A percentile compares a stretch with the other conserved stretches of the same genome.
Conservation (phyloP, 2,329 filamentous ascomycete species). For the Paracamarosporium sp. region DNA sequence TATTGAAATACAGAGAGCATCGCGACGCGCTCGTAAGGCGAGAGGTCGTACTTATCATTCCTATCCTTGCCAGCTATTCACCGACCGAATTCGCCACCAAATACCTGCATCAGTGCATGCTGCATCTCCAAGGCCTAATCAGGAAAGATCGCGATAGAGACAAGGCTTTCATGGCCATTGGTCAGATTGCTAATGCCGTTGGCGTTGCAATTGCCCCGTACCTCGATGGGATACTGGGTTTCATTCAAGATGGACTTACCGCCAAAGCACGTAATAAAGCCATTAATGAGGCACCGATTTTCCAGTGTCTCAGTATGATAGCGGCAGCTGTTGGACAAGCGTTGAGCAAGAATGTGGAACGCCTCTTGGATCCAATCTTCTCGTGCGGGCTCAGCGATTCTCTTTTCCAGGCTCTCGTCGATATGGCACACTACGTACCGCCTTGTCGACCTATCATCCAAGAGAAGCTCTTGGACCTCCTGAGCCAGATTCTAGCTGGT, state of each 20-base stretch:
- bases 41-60: slow-evolving; percentile 90
- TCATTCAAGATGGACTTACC: slow-evolving; percentile 89
- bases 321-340: slow-evolving; percentile 95
- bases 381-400: slow-evolving; percentile 93
- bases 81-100: slow-evolving; percentile 86
- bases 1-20: slow-evolving; percentile 91
- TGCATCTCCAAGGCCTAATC: slow-evolving; percentile 89
- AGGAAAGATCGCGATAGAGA: slow-evolving; percentile 92
- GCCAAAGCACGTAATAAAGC: slow-evolving; percentile 72
- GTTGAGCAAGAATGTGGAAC: slow-evolving; percentile 97
- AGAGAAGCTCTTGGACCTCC: slow-evolving; percentile 89
- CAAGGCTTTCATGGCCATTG: slow-evolving; percentile 93
- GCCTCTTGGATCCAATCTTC: slow-evolving; percentile 93
- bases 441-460: slow-evolving; percentile 93
- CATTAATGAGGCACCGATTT: slow-evolving; percentile 76
- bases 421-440: slow-evolving; percentile 99
- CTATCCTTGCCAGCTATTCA: slow-evolving; percentile 89
- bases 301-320: slow-evolving; percentile 96
- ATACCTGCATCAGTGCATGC: slow-evolving; percentile 96
- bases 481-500: slow-evolving; percentile 91
- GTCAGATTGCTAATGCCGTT: slow-evolving; percentile 94
- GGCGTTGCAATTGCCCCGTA: slow-evolving; percentile 95
- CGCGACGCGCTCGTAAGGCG: slow-evolving; percentile 85
- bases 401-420: slow-evolving; percentile 91
- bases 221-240: slow-evolving; percentile 89